Conservation (phyloP, 1,139 yeast genomes). For the Meyerozyma elateridarum region DNA sequence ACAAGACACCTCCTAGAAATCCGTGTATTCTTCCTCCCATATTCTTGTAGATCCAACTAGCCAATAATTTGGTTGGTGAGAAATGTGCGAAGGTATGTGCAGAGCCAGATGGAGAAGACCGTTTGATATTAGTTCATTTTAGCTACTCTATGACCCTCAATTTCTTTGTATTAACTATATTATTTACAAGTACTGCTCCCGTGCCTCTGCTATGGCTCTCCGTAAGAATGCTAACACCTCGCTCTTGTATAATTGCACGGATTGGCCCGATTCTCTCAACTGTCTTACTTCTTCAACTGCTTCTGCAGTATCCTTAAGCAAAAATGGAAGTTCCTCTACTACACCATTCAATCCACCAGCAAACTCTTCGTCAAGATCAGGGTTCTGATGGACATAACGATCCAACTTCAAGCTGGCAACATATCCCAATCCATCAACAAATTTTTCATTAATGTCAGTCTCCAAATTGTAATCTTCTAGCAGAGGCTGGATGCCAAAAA, state of each 20-base stretch:
- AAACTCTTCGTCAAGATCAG: slow-evolving; percentile 15
- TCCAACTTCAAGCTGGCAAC: slow-evolving; percentile 64
- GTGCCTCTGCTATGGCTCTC: slow-evolving; percentile 25
- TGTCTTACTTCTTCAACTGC: slow-evolving; percentile 51
- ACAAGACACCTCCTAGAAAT: slow-evolving; percentile 57
- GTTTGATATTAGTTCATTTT: too few relatives aligned
- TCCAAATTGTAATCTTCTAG: slow-evolving; percentile 36
- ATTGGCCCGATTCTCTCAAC: slow-evolving; percentile 31
- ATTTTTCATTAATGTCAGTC: slow-evolving; percentile 51
- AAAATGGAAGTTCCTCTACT: slow-evolving; percentile 42
- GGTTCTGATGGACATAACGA: slow-evolving; percentile 20
- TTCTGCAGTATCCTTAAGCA: slow-evolving; percentile 41
- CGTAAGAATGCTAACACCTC: slow-evolving; percentile 40
- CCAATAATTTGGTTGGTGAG: slow-evolving; percentile 2
- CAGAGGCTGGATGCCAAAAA: slow-evolving; percentile 67
- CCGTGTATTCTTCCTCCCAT: slow-evolving; percentile 72
- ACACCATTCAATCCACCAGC: slow-evolving; percentile 34
- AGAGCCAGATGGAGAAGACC: too few relatives aligned
- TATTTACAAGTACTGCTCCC: slow-evolving; percentile 9
- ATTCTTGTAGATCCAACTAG: too few relatives aligned
- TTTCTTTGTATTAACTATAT: too few relatives aligned
- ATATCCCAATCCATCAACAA: slow-evolving; percentile 62
- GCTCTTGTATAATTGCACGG: slow-evolving; percentile 30
- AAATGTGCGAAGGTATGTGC: too few relatives aligned
- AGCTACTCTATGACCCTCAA: too few relatives aligned